phyloP scores from a whole-genome alignment of 495 filamentous ascomycete species.

The Symbiotaphrina buchneri region DNA sequence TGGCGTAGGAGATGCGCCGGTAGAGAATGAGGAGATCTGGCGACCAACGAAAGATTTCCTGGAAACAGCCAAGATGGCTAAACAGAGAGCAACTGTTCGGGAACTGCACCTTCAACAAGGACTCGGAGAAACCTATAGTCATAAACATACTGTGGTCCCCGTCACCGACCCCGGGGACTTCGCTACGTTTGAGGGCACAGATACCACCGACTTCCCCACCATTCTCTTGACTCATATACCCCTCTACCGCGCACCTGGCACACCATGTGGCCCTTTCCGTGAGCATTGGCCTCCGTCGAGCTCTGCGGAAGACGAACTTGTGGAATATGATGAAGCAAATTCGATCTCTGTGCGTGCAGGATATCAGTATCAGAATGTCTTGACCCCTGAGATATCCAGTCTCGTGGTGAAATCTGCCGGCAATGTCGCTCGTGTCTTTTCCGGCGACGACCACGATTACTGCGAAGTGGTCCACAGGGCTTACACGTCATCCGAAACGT shows the following conservation, averaged over 20 bases:
- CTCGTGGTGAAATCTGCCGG: slow-evolving; percentile 50
- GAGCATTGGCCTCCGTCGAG: slow-evolving; percentile 57
- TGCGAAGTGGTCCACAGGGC: slow-evolving; percentile 66
- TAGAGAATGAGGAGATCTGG: slow-evolving; percentile 38
- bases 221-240: slow-evolving; percentile 82
- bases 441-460: slow-evolving; percentile 96
- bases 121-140: slow-evolving; percentile 20
- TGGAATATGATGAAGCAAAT: slow-evolving; percentile 49
- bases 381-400: slow-evolving; percentile 47
- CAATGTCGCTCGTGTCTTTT: slow-evolving; percentile 54
- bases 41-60: slow-evolving; percentile 58
- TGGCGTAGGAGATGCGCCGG: slow-evolving; percentile 16
- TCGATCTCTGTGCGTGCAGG: slow-evolving; percentile 52
- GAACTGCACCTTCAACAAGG: slow-evolving; percentile 29
- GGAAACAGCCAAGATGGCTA: slow-evolving; percentile 22
- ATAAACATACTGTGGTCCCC: slow-evolving; percentile 20
- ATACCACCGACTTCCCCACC: slow-evolving; percentile 40
- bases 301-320: slow-evolving; percentile 38
- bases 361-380: slow-evolving; percentile 95
- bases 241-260: slow-evolving; percentile 56
- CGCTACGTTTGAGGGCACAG: slow-evolving; percentile 15
- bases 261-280: slow-evolving; percentile 75
- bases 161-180: slow-evolving; percentile 8
- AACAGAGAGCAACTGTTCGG: slow-evolving; percentile 26
- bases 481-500: slow-evolving; percentile 19